Conservation (phyloP, 805 yeast species). For the Kluyveromyces wickerhamii region DNA sequence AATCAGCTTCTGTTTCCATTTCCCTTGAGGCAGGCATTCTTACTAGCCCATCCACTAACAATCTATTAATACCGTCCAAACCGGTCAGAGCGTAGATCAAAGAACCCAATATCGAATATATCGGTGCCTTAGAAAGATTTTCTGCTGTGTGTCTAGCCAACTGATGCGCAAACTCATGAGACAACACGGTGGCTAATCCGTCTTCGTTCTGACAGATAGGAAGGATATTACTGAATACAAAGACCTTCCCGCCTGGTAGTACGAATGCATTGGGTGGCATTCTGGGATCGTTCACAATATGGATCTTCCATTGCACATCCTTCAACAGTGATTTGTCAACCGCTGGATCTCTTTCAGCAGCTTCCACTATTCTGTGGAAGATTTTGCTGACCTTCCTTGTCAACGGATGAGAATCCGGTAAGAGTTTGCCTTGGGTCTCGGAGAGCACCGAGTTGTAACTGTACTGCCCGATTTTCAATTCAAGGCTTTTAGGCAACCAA, state of each 20-base stretch:
- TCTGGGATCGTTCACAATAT: constrained; percentile 61
- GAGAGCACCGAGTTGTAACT: constrained; percentile 53
- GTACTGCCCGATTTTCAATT: constrained; percentile 50
- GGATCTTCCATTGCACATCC: constrained; percentile 60
- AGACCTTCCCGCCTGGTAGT: constrained; percentile 92
- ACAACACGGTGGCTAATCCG: constrained; percentile 88
- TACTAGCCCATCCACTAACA: constrained; percentile 48
- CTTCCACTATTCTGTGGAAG: constrained; percentile 55
- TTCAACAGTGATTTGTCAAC: constrained; percentile 26
- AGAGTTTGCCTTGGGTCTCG: constrained; percentile 43
- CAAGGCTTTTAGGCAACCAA: constrained; percentile 61
- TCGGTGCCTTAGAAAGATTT: constrained; percentile 67
- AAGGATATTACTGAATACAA: constrained; percentile 72
- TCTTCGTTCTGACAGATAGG: constrained; percentile 76
- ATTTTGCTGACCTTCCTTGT: constrained; percentile 48
- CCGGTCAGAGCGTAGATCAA: constrained; percentile 57
- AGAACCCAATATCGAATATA: constrained; percentile 49
- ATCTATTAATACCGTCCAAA: constrained; percentile 40
- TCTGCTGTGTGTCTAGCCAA: constrained; percentile 89
- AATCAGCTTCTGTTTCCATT: constrained; percentile 96
- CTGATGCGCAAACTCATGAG: constrained; percentile 94
- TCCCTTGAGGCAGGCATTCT: constrained; percentile 82
- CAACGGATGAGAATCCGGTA: constrained; percentile 59
- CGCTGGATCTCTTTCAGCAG: constrained; percentile 39
- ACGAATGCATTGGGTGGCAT: constrained; percentile 96